phyloP scores from a whole-genome alignment of 345 rosid species.

The Eucalyptus sp. region DNA sequence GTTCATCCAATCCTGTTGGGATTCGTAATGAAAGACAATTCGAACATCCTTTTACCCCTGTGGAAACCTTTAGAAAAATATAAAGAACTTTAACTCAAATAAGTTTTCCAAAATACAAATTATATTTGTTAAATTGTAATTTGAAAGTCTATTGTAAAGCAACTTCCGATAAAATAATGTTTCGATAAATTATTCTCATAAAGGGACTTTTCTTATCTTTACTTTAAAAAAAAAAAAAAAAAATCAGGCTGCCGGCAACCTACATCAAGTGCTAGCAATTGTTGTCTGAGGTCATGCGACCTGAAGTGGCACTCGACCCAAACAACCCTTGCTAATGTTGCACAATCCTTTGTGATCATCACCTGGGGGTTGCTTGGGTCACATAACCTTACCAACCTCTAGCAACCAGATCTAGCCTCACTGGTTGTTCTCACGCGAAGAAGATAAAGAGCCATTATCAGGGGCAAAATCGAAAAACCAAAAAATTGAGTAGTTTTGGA shows the following conservation, averaged over 20 bases:
- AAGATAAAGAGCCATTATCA: too few species aligned
- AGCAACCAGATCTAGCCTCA: too few species aligned
- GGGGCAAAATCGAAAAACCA: too few species aligned
- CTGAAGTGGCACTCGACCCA: fast-evolving
- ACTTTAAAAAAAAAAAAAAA: fast-evolving
- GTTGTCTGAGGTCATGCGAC: fast-evolving
- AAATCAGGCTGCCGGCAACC: fast-evolving
- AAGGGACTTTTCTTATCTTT: background rate
- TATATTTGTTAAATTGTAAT: fast-evolving
- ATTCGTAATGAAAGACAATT: background rate
- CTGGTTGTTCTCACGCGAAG: fast-evolving
- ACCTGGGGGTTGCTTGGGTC: background rate
- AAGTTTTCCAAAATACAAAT: too few species aligned
- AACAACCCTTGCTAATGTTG: fast-evolving
- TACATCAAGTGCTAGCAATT: background rate
- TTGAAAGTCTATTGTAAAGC: background rate
- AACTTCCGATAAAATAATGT: too few species aligned
- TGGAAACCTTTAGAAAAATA: background rate
- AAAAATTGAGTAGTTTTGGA: too few species aligned
- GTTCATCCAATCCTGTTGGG: background rate
- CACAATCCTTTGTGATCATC: background rate
- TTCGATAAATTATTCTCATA: too few species aligned
- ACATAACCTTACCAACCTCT: too few species aligned
- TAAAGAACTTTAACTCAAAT: too few species aligned
- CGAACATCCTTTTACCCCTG: background rate